A percentile compares a stretch with the other conserved stretches of the same genome.
Evolutionary conservation across 805 yeast species (phyloP).

Genomic region (Metschnikowia santaceciliae): DNA sequence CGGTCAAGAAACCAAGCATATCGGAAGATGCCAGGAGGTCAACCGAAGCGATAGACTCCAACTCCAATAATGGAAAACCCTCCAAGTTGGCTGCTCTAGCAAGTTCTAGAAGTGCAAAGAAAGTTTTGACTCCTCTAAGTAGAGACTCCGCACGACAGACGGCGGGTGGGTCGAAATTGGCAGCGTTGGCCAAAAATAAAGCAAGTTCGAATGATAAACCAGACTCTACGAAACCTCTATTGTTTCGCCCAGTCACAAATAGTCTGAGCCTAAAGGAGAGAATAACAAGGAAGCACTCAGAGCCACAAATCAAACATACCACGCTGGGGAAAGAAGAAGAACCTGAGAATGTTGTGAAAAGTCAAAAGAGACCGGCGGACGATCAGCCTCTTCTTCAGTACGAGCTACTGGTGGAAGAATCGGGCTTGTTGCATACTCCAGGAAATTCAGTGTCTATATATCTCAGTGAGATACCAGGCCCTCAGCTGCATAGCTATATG

Average conservation of each 20-base stretch:
- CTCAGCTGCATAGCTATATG: not conserved
- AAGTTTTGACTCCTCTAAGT: not conserved
- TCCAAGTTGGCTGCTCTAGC: conserved; percentile 4
- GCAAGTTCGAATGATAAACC: not conserved
- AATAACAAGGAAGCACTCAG: not conserved
- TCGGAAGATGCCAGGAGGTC: not conserved
- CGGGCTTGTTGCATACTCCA: conserved; percentile 8
- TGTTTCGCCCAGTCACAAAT: not conserved
- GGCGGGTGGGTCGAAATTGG: conserved; percentile 6
- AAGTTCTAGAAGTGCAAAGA: not conserved
- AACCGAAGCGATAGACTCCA: not conserved
- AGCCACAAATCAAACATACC: not conserved
- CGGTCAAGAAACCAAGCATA: not conserved
- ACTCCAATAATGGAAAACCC: not conserved
- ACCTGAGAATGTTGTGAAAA: not conserved
- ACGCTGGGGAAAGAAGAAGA: not conserved
- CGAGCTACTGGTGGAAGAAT: conserved; percentile 7
- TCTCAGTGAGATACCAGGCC: conserved; percentile 1
- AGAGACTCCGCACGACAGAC: not conserved
- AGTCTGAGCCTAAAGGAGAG: not conserved
- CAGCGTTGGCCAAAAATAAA: conserved; percentile 7
- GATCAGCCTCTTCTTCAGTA: not conserved
- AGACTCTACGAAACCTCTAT: not conserved
- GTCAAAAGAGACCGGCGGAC: not conserved
- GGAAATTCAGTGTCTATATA: conserved; percentile 6